phyloP scores from a whole-genome alignment of 192 early-diverging fungal genomes.

The Coemansia aciculifera region DNA sequence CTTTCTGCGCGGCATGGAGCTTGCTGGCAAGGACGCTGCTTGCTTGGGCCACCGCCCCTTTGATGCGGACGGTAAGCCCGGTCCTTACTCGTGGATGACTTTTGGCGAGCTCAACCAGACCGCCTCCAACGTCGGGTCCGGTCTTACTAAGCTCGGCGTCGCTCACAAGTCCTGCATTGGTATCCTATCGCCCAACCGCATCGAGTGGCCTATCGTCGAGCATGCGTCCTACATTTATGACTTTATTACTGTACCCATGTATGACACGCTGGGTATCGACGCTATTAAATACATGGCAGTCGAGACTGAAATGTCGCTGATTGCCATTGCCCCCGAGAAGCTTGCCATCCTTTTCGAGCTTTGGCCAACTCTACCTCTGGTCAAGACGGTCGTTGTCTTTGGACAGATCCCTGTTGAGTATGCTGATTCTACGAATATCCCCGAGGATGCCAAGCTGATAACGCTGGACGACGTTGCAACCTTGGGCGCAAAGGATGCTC shows the following conservation, averaged over 20 bases:
- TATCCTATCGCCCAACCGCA: conserved; percentile 66
- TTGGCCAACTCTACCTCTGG: conserved; percentile 49
- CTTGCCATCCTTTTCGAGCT: conserved; percentile 28
- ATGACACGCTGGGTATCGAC: conserved; percentile 81
- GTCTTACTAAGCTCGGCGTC: conserved; percentile 77
- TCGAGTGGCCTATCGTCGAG: conserved; percentile 50
- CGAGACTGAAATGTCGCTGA: conserved; percentile 77
- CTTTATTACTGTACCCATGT: conserved; percentile 78
- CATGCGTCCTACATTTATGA: conserved; percentile 63
- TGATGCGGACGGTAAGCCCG: conserved; percentile 56
- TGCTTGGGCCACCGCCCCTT: conserved; percentile 44
- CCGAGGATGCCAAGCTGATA: conserved; percentile 53
- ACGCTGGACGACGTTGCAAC: conserved; percentile 62
- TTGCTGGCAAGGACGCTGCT: conserved; percentile 33
- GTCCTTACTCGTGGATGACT: conserved; percentile 76
- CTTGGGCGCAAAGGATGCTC: conserved; percentile 52
- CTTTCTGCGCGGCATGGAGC: conserved; percentile 44
- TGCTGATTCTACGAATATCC: conserved; percentile 1
- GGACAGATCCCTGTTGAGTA: conserved; percentile 33
- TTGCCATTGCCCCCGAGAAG: conserved; percentile 71
- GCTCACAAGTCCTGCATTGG: conserved; percentile 58
- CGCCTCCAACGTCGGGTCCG: conserved; percentile 67
- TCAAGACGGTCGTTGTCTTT: conserved; percentile 62
- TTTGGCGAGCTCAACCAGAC: conserved; percentile 67
- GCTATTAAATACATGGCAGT: conserved; percentile 83